Evolutionary conservation across 176 grass and related monocot species (phyloP), one percentile per base, ranked within the genome.

Genomic region (Phoenix roebelenii): DNA sequence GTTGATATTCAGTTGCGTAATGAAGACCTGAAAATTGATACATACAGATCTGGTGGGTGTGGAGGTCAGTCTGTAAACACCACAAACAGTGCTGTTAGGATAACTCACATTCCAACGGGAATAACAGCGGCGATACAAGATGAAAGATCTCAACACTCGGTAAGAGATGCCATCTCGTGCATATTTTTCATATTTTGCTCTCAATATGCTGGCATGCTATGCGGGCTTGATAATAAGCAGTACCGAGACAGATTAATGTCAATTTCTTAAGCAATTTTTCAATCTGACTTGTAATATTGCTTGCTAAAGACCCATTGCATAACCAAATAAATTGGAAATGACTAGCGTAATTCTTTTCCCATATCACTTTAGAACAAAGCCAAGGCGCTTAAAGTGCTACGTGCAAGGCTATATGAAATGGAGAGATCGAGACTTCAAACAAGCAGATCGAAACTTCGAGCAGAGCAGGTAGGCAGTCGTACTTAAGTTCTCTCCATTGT

Each of bases 141-240:
- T 5, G 93, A 97, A 86, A 97, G 93, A 76, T 97, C 87, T 35
- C 92, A 97, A 22, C 92, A 97, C 76, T 84, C 80, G 84, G 92
- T 97, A 72, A 60, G 39, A 19, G 56, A 23, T 18, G 18, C 9
- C 35, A 44, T 44, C 10, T 12, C 9, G 14, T 44, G 35, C 7
- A 44, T 9, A 3, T 44, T 12, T 44, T 12, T 44, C 35, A 44
- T 44, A 44, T 12, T 14, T 3, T 44, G 9, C 3, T 14, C 35
- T 14, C 12, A 44, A 2, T 44, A 12, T 44, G 35, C 7, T 44
- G 32, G 32, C 26, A 28, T 39, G 32, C 5, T 39, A 2, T 39
- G 32, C 32, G 9, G 35, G 35, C 35, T 14, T 44, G 35, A 44
- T 12, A 14, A 44, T 44, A 14, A 44, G 7, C 14, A 44, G 9